Evolutionary conservation across 306 rosid genomes (phyloP), one percentile per base, ranked within the genome.

Genomic region (Quillaja saponaria): DNA sequence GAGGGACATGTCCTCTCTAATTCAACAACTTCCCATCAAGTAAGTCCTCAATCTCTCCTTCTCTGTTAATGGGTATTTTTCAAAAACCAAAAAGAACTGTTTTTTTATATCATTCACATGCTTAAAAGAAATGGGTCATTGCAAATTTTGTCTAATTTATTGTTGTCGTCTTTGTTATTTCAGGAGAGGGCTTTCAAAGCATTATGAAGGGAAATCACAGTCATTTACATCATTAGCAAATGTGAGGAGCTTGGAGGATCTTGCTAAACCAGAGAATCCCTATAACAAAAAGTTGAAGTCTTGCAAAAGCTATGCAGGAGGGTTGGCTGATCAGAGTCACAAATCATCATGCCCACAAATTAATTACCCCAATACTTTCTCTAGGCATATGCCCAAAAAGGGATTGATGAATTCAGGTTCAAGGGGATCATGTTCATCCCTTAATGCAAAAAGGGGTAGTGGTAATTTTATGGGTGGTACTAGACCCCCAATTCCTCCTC

Each of bases 171-270:
- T 66, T 55, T 34, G 0, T 12, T 0, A 34, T 55, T n/a, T 6
- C 4, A 81, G 86, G 78, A 81, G 80, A 53, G 86, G 86, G 49
- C 80, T 81, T 1, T 81, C 86, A 13, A 74, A 54, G 44, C 57
- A 57, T 67, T 81, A 81, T 61, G 39, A 74, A 4, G 82, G 86
- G 4, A 81, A 70, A 57, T 81, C 86, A 33, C 79, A 75, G 55
- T 81, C 86, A 13, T 81, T 81, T 21, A 70, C 80, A 38, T 81
- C 80, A 28, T 35, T 81, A 8, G 52, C 77, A 3, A 73, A 58
- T 17, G 86, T 77, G 49, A 67, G 40, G 58, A 70, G 80, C 49
- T 39, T 81, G 38, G 82, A 77, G 61, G 82, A 77, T 73, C 80
- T 81, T 20, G 78, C 61, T 0, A 81, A 81, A 70, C 51, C 75